These are phyloP conservation scores for Chlorella sp. DNA, from an alignment of 139 green algal genomes.

Conservation along the genomic window DNA sequence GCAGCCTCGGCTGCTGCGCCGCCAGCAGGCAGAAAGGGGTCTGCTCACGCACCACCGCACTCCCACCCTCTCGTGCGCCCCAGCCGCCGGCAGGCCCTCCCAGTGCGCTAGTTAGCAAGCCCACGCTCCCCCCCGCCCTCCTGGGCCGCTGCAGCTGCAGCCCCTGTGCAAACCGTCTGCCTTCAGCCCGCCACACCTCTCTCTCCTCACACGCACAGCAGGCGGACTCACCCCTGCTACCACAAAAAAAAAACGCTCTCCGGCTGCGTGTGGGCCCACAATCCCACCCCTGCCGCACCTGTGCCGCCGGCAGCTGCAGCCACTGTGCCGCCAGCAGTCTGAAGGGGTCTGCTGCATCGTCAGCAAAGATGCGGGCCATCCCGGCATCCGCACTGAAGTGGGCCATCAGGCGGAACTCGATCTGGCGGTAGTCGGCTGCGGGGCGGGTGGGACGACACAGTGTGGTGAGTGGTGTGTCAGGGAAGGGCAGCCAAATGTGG, in stretches of 20 bases:
- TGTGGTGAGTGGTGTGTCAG: neutral
- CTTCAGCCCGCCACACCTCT: too few species aligned
- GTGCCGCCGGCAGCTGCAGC: conserved; percentile 51
- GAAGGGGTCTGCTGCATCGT: conserved; percentile 79
- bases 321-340: conserved; percentile 64
- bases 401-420: conserved; percentile 94
- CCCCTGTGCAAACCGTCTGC: too few species aligned
- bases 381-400: conserved; percentile 80
- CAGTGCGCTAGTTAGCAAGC: neutral
- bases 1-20: too few species aligned
- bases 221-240: neutral
- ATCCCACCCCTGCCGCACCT: neutral
- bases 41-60: too few species aligned
- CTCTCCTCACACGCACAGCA: too few species aligned
- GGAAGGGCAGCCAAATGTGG: too few species aligned
- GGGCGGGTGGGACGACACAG: neutral
- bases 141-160: conserved; percentile 50
- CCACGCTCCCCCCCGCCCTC: neutral
- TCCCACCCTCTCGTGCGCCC: too few species aligned
- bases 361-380: conserved; percentile 66
- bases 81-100: too few species aligned
- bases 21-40: too few species aligned
- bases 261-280: too few species aligned
- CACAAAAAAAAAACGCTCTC: too few species aligned
- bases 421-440: conserved; percentile 83